Evolutionary conservation across 257 asterid genomes (phyloP).

Genomic region (Solanum habrochaites): DNA sequence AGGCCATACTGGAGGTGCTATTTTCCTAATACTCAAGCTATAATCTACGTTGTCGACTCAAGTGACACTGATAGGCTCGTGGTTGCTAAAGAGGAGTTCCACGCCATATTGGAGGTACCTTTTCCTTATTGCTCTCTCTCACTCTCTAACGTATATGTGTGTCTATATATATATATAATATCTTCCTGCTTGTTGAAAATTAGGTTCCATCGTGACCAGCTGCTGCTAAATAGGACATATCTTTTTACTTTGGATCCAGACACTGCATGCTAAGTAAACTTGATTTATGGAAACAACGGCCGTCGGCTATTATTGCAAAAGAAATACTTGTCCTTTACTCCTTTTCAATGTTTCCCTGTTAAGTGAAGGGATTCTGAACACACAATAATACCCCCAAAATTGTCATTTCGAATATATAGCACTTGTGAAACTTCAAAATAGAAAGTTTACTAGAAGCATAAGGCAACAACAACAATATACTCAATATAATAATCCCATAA

Average conservation of each 20-base stretch:
- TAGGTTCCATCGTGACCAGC: not conserved
- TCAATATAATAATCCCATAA: not conserved
- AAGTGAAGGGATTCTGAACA: not conserved
- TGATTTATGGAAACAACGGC: not conserved
- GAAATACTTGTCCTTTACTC: not conserved
- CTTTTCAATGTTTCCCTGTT: not conserved
- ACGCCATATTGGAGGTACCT: conserved; percentile 79
- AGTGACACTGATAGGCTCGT: conserved; percentile 95
- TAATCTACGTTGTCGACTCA: conserved; percentile 94
- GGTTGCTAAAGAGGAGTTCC: conserved; percentile 92
- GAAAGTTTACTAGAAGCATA: not conserved
- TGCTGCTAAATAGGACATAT: not conserved
- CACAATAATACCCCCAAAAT: not conserved
- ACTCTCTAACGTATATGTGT: not conserved
- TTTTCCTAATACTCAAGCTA: conserved; percentile 96
- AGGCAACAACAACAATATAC: not conserved
- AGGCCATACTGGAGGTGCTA: conserved; percentile 98
- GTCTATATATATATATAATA: not conserved
- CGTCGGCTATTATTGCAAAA: not conserved
- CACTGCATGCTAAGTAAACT: not conserved
- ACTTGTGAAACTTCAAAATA: not conserved
- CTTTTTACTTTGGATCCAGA: not conserved
- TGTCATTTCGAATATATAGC: not conserved
- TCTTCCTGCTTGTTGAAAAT: not conserved
- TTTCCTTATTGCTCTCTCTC: not conserved